Evolutionary conservation across 2,329 filamentous ascomycete genomes (phyloP), one percentile per base, ranked within the genome.

Genomic region (Scortechinia acanthostroma): DNA sequence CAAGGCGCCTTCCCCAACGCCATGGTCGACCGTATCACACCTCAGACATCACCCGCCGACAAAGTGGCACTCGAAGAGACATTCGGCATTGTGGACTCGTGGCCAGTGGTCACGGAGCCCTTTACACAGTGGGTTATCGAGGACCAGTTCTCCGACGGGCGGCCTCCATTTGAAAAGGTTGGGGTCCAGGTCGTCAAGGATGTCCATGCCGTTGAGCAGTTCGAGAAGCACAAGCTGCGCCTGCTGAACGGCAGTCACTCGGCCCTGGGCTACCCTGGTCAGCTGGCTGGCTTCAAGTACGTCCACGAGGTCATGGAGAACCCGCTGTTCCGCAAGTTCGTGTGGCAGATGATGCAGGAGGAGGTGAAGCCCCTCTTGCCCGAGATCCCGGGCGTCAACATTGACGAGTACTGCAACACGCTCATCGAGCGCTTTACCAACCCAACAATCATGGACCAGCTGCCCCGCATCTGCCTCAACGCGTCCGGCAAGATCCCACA

Each of bases 111-210:
- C 17, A 75, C 72, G 0, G 72, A 76, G 63, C 72, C 72, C 30
- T 76, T 76, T 48, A 74, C 69, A 65, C 72, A 76, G 58, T 74
- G 72, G 72, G 72, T 76, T 2, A 61, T 76, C 43, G 72, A 76
- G 58, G 71, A 76, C 59, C 60, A 68, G 47, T 76, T 76, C 56
- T 60, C 53, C 48, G 64, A 74, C 47, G 72, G 71, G 28, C 72
- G 72, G 40, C 72, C 72, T 21, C 61, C 68, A 0, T 73, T 76
- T 42, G 72, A 75, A 42, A 70, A 70, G 57, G 71, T 70, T 33
- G 72, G 72, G 45, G 70, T 72, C 3, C 71, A 76, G 61, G 63
- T 76, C 4, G 72, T 75, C 50, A 59, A 64, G 46, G 60, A 72
- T 45, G 69, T 74, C n/a, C 62, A 71, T 52, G 65, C 68, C 14